Percentiles rank a stretch among this genome's conserved stretches.
phyloP scores from a whole-genome alignment of 768 basidiomycete species.

The Boletus rubescentipes region DNA sequence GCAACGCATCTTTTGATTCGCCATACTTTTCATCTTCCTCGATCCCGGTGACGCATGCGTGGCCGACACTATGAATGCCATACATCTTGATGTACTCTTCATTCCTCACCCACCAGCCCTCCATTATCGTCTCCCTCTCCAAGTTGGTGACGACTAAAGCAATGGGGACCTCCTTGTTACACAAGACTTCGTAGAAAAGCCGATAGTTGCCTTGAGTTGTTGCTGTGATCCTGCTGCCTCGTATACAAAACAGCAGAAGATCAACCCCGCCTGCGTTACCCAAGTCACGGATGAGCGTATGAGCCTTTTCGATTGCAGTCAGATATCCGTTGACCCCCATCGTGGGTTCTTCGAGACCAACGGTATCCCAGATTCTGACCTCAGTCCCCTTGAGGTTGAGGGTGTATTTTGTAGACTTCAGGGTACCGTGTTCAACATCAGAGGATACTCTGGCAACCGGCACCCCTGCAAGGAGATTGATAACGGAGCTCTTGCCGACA shows the following conservation, averaged over 20 bases:
- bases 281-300: constrained; percentile 25
- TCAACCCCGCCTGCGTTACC: constrained; percentile 27
- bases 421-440: constrained; percentile 34
- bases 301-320: constrained; percentile 28
- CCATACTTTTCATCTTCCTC: constrained; percentile 35
- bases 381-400: constrained; percentile 7
- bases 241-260: constrained; percentile 40
- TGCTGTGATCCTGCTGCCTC: constrained; percentile 32
- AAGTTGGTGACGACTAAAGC: constrained; percentile 41
- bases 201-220: constrained; percentile 38
- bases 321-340: constrained; percentile 30
- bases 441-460: constrained; percentile 32
- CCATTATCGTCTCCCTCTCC: constrained; percentile 37
- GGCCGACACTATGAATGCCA: constrained; percentile 31
- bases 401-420: constrained; percentile 29
- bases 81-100: constrained; percentile 21
- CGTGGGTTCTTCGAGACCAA: constrained; percentile 32
- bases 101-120: constrained; percentile 37
- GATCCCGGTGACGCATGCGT: constrained; percentile 43
- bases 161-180: constrained; percentile 38
- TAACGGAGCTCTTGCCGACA: constrained; percentile 43
- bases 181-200: constrained; percentile 41
- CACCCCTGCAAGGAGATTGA: constrained; percentile 40
- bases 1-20: constrained; percentile 31
- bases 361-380: constrained; percentile 30